Percentiles rank a stretch among this genome's conserved stretches.
phyloP scores from a whole-genome alignment of 176 grass and related monocot genomes.

The Dendrocalamus sinicus region DNA sequence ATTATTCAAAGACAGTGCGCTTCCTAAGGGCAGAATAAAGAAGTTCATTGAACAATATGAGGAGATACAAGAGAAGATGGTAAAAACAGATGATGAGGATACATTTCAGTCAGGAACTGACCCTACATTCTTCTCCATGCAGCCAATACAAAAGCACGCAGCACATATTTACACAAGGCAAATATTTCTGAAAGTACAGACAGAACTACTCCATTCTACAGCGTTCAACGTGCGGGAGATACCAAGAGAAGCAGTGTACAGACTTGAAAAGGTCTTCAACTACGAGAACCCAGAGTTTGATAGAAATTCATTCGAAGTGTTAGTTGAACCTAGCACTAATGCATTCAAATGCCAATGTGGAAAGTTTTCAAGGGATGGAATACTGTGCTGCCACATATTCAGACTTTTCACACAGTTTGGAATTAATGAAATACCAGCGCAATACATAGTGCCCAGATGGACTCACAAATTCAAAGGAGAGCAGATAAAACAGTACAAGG shows the following conservation, averaged over 20 bases:
- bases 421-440: conserved; percentile 35
- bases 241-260: conserved; percentile 9
- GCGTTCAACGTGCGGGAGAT: conserved; percentile 30
- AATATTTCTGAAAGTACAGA: conserved; percentile 39
- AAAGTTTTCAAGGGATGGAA: conserved; percentile 43
- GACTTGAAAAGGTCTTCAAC: conserved; percentile 14
- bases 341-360: conserved; percentile 36
- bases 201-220: conserved; percentile 26
- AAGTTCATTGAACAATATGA: conserved; percentile 32
- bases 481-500: conserved; percentile 10
- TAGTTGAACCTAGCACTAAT: conserved; percentile 11
- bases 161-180: conserved; percentile 35
- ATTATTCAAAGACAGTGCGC: conserved; percentile 32
- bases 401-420: conserved; percentile 43
- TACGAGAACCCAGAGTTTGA: conserved; percentile 18
- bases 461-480: conserved; percentile 30
- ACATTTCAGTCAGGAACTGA: conserved; percentile 8
- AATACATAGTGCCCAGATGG: conserved; percentile 55
- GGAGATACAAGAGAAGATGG: conserved; percentile 38
- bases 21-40: conserved; percentile 30
- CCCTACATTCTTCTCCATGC: conserved; percentile 28
- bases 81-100: conserved; percentile 22
- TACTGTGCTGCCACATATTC: conserved; percentile 49
- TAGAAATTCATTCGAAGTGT: conserved; percentile 35
- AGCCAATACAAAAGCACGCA: conserved; percentile 30